phyloP scores from a whole-genome alignment of 345 rosid species.

The Firmiana major region DNA sequence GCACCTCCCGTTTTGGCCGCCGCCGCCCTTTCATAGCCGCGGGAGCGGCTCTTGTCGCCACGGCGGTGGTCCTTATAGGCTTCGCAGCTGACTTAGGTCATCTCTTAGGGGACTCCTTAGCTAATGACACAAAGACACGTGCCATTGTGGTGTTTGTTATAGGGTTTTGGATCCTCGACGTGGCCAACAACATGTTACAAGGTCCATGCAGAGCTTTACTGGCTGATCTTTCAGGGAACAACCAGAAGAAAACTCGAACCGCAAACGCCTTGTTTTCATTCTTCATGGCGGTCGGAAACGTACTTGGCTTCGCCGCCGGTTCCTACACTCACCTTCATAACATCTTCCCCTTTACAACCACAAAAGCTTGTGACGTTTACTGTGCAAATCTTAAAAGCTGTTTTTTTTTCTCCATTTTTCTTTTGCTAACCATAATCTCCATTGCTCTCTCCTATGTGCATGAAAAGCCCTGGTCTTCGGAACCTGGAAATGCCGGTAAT shows the following conservation, averaged over 20 bases:
- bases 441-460: conserved; percentile 43
- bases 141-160: conserved; percentile 52
- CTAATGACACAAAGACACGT: conserved; percentile 29
- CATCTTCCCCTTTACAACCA: conserved; percentile 59
- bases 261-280: conserved; percentile 71
- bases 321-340: conserved; percentile 50
- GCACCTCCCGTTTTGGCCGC: not conserved
- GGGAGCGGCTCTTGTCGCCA: conserved; percentile 43
- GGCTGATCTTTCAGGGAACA: conserved; percentile 65
- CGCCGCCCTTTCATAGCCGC: conserved; percentile 38
- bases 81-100: conserved; percentile 59
- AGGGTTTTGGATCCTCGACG: conserved; percentile 77
- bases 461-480: conserved; percentile 36
- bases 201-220: conserved; percentile 75
- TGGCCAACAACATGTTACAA: conserved; percentile 36
- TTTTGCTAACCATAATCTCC: conserved; percentile 40
- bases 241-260: conserved; percentile 46
- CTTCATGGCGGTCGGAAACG: conserved; percentile 91
- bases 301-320: conserved; percentile 80
- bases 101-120: conserved; percentile 37
- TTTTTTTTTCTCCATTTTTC: conserved; percentile 58
- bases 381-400: conserved; percentile 89
- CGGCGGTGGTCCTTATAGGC: conserved; percentile 60
- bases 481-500: not conserved
- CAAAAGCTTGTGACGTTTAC: conserved; percentile 64